Percentiles rank a stretch among this genome's conserved stretches.
phyloP scores from a whole-genome alignment of 2,329 filamentous ascomycete species.

The Magnaporthiopsis incrustans region DNA sequence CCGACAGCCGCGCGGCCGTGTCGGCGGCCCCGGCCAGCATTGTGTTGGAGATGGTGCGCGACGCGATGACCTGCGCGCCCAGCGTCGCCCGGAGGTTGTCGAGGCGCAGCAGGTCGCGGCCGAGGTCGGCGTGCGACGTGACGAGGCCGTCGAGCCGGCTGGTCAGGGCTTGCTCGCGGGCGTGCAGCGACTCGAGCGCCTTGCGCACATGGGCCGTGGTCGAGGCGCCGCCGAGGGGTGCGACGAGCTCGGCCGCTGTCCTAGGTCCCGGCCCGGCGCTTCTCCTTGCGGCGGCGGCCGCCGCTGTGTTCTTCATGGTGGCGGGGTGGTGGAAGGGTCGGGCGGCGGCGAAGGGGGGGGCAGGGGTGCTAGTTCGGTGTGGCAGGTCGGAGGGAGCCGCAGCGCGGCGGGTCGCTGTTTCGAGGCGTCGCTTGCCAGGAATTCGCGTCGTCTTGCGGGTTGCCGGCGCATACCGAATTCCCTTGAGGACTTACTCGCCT shows the following conservation, averaged over 20 bases:
- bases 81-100: conserved; percentile 85
- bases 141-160: conserved; percentile 68
- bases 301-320: conserved; percentile 12
- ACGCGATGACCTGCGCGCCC: conserved; percentile 76
- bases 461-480: conserved; percentile 32
- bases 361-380: conserved; percentile 10
- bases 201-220: conserved; percentile 73
- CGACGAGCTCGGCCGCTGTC: conserved; percentile 13
- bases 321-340: conserved; percentile 11
- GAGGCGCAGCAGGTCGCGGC: conserved; percentile 76
- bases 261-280: conserved; percentile 10
- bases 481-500: no score
- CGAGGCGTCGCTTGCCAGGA: conserved; percentile 23
- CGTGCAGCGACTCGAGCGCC: conserved; percentile 66
- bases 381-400: conserved; percentile 1
- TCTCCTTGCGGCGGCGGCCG: conserved; percentile 9
- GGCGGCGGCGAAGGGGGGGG: conserved; percentile 6
- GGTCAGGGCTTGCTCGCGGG: conserved; percentile 67
- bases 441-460: conserved; percentile 32
- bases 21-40: conserved; percentile 83
- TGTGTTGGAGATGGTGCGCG: conserved; percentile 75
- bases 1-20: conserved; percentile 78
- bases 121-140: conserved; percentile 76
- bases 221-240: conserved; percentile 58
- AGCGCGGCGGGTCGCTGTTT: conserved; percentile 9